Evolutionary conservation across 2,329 filamentous ascomycete genomes (phyloP).

Genomic region (Orbilia blumenaviensis): DNA sequence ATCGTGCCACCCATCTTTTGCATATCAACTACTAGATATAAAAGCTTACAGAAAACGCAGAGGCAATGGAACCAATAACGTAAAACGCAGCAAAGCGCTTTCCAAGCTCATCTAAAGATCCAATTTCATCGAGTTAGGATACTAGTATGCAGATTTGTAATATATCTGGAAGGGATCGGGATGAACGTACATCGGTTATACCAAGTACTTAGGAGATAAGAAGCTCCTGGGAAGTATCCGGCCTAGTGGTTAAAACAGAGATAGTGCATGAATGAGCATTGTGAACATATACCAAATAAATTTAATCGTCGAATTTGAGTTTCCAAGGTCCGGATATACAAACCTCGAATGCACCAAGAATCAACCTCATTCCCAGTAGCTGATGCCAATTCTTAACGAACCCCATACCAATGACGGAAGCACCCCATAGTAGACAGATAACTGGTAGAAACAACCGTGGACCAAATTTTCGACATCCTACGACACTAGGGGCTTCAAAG

Average conservation of each 20-base stretch:
- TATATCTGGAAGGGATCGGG: not conserved
- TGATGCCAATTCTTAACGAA: conserved; percentile 67
- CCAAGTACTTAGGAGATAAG: conserved; percentile 77
- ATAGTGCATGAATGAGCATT: not conserved
- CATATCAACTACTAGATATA: conserved; percentile 56
- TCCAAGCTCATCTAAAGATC: conserved; percentile 53
- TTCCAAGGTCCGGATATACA: conserved; percentile 54
- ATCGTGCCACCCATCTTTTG: conserved; percentile 61
- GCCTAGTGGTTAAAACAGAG: conserved; percentile 58
- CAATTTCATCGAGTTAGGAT: not conserved
- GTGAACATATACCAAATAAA: not conserved
- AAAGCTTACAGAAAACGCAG: conserved; percentile 64
- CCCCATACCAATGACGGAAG: conserved; percentile 71
- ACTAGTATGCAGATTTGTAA: too few relatives aligned
- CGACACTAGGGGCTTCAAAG: conserved; percentile 75
- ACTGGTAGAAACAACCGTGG: conserved; percentile 67
- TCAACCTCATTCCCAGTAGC: conserved; percentile 67
- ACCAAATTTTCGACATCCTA: conserved; percentile 74
- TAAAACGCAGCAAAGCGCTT: conserved; percentile 63
- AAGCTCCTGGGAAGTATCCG: conserved; percentile 75
- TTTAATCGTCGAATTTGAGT: too few relatives aligned
- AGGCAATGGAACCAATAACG: conserved; percentile 64
- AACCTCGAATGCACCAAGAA: conserved; percentile 71
- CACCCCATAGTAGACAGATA: conserved; percentile 70
- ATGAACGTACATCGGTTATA: conserved; percentile 70